phyloP scores from a whole-genome alignment of 108 stramenopile species.

The Chaetoceros tenuissimus region DNA sequence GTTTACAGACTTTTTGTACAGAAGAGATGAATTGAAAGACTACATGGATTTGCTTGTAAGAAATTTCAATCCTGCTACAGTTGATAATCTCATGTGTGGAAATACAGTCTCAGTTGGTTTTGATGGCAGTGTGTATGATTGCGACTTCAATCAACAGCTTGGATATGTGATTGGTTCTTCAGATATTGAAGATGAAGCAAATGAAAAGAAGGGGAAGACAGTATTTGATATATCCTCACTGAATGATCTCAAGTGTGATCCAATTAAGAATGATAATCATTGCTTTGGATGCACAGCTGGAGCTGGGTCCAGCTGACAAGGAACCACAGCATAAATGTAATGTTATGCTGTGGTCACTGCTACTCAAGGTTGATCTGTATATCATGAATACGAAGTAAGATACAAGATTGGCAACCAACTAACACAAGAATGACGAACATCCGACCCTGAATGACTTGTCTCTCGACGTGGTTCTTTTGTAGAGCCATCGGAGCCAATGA shows the following conservation, averaged over 20 bases:
- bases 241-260: slow-evolving; percentile 56
- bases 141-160: slow-evolving; percentile 98
- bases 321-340: slow-evolving; percentile 57
- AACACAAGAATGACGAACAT: too few species aligned
- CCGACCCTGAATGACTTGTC: too few species aligned
- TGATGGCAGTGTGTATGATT: slow-evolving; percentile 87
- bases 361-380: too few species aligned
- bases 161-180: slow-evolving; percentile 74
- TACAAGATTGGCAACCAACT: too few species aligned
- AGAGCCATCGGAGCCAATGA: too few species aligned
- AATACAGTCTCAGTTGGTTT: slow-evolving; percentile 75
- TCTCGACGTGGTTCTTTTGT: too few species aligned
- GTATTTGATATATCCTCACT: slow-evolving; percentile 86
- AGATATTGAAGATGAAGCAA: slow-evolving; percentile 6
- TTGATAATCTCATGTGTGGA: slow-evolving; percentile 74
- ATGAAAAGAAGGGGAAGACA: slow-evolving; percentile 29
- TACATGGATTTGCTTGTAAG: slow-evolving; percentile 96
- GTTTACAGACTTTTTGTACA: slow-evolving; percentile 90
- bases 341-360: too few species aligned
- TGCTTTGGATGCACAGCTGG: slow-evolving; percentile 98
- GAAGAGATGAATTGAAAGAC: slow-evolving; percentile 81
- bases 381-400: too few species aligned
- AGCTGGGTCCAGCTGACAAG: slow-evolving; percentile 80
- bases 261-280: slow-evolving; percentile 87
- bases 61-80: slow-evolving; percentile 86